Evolutionary conservation across 1,284 basidiomycete genomes (phyloP).

Genomic region (Tilletia setariae): DNA sequence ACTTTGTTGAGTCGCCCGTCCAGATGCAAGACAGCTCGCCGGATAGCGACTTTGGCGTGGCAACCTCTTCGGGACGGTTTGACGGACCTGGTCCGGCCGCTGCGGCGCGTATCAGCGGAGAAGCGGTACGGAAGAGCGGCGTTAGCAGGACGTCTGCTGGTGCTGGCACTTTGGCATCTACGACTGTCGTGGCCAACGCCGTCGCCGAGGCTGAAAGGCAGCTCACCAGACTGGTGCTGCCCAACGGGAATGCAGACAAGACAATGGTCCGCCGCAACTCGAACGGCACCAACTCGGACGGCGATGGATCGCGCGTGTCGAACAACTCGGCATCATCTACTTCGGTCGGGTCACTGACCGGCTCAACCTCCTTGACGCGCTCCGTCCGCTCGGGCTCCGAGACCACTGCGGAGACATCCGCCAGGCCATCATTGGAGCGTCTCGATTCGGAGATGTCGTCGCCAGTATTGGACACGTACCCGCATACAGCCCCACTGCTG

Average conservation of each 20-base stretch:
- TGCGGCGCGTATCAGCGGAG: not conserved
- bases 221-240: not conserved
- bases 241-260: not conserved
- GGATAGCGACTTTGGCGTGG: not conserved
- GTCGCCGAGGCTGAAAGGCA: conserved; percentile 1
- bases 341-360: not conserved
- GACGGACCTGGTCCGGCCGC: not conserved
- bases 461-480: not conserved
- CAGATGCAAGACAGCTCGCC: conserved; percentile 14
- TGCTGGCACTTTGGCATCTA: not conserved
- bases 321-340: conserved; percentile 10
- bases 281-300: conserved; percentile 1
- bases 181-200: not conserved
- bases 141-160: no score
- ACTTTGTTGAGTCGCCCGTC: not conserved
- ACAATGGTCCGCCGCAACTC: not conserved
- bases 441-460: conserved; percentile 14
- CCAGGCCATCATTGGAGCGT: conserved; percentile 38
- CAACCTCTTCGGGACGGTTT: not conserved
- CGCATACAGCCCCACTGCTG: conserved; percentile 13
- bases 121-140: not conserved
- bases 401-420: conserved; percentile 37
- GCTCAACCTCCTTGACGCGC: conserved; percentile 1
- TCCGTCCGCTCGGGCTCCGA: conserved; percentile 26
- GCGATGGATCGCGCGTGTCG: conserved; percentile 11